Percentiles rank a stretch among this genome's conserved stretches.
These are phyloP conservation scores for Penicillium samsonianum DNA, from an alignment of 495 filamentous ascomycete species.

Conservation along the genomic window DNA sequence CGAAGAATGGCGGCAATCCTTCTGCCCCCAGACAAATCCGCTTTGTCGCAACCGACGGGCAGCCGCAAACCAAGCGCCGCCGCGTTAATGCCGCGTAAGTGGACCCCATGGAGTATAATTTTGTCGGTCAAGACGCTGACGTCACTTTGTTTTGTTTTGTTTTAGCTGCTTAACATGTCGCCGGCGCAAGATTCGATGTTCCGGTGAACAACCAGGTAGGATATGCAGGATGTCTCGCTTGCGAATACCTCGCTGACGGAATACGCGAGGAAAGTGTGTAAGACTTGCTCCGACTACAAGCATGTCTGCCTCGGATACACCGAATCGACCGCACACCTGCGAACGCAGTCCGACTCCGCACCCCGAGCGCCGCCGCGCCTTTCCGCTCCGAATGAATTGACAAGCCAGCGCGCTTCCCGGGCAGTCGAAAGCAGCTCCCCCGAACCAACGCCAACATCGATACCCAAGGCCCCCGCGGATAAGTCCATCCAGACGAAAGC, in stretches of 20 bases:
- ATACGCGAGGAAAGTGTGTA: conserved; percentile 50
- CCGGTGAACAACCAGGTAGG: conserved; percentile 67
- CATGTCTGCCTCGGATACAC: conserved; percentile 70
- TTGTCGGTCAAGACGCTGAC: conserved; percentile 22
- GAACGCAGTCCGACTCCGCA: conserved; percentile 41
- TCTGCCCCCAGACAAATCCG: conserved; percentile 58
- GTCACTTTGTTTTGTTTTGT: conserved; percentile 8
- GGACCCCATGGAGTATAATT: conserved; percentile 8
- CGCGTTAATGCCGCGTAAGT: conserved; percentile 80
- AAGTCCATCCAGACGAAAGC: conserved; percentile 26
- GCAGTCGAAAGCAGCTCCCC: conserved; percentile 37
- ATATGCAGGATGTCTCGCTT: background rate
- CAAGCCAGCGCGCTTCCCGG: conserved; percentile 17
- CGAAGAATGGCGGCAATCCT: conserved; percentile 42
- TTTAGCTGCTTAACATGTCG: conserved; percentile 74
- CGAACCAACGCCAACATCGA: conserved; percentile 20
- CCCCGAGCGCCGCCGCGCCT: conserved; percentile 31
- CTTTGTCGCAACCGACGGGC: conserved; percentile 80
- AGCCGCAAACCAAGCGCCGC: conserved; percentile 76
- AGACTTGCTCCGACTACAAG: conserved; percentile 73
- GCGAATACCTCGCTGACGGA: background rate
- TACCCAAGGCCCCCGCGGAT: conserved; percentile 11
- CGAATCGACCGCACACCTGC: conserved; percentile 65
- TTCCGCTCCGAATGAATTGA: conserved; percentile 22
- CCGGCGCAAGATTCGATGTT: conserved; percentile 81